Conservation (phyloP, 371 early-diverging fungal genomes). For the Saksenaea vasiformis region DNA sequence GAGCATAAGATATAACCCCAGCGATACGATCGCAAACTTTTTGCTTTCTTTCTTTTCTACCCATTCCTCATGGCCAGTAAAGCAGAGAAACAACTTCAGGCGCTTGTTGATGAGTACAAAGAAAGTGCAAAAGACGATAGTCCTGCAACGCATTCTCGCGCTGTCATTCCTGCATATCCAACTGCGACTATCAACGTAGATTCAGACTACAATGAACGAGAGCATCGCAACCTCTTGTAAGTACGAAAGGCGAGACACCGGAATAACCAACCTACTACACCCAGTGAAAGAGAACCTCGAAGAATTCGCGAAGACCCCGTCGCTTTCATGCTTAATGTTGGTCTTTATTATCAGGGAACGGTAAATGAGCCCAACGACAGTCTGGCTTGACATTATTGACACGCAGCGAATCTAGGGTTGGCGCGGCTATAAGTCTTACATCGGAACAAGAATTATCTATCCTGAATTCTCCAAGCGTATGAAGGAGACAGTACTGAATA, state of each 20-base stretch:
- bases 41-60: background rate
- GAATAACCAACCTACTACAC: background rate
- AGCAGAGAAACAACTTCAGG: slow-evolving; percentile 17
- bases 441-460: slow-evolving; percentile 75
- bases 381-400: background rate
- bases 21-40: background rate
- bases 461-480: slow-evolving; percentile 67
- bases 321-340: slow-evolving; percentile 74
- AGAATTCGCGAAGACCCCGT: slow-evolving; percentile 77
- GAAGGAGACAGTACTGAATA: slow-evolving; percentile 52
- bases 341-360: slow-evolving; percentile 70
- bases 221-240: slow-evolving; percentile 27
- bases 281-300: slow-evolving; percentile 63
- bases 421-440: slow-evolving; percentile 79
- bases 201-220: slow-evolving; percentile 11
- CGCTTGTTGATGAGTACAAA: slow-evolving; percentile 19
- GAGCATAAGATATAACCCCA: background rate
- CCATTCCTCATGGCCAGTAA: slow-evolving; percentile 10
- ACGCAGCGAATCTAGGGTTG: slow-evolving; percentile 56
- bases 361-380: slow-evolving; percentile 40
- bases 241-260: background rate
- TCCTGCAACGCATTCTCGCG: background rate
- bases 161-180: background rate
- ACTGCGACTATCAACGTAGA: background rate
- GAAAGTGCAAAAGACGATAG: slow-evolving; percentile 1